These are phyloP conservation scores for Diutina ranongensis DNA, from an alignment of 1,139 yeast genomes.

Conservation along the genomic window DNA sequence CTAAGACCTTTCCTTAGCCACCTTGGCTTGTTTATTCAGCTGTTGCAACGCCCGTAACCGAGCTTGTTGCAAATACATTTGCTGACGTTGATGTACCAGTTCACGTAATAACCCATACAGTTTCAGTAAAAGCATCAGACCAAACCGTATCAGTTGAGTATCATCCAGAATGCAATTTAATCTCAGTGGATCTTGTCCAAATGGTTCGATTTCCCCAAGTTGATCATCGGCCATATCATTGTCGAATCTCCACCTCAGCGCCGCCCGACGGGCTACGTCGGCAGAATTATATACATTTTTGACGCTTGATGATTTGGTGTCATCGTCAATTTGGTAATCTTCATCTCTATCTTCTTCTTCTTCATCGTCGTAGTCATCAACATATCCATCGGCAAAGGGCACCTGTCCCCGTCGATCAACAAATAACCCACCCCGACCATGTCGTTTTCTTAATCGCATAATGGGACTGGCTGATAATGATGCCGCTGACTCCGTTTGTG, in stretches of 20 bases:
- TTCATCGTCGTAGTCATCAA: conserved; percentile 16
- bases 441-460: conserved; percentile 60
- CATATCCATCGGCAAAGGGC: conserved; percentile 21
- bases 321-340: too few species aligned
- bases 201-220: conserved; percentile 38
- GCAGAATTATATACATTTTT: conserved; percentile 41
- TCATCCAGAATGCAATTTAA: conserved; percentile 76
- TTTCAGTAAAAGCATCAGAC: conserved; percentile 80
- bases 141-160: conserved; percentile 83
- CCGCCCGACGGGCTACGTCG: conserved; percentile 44
- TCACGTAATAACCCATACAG: conserved; percentile 62
- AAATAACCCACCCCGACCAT: conserved; percentile 61
- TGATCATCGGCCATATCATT: conserved; percentile 42
- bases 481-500: not conserved
- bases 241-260: conserved; percentile 71
- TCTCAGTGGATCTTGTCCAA: conserved; percentile 54
- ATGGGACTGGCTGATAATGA: conserved; percentile 38
- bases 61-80: conserved; percentile 31
- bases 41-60: conserved; percentile 11
- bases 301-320: not conserved
- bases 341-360: conserved; percentile 11
- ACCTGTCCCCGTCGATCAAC: conserved; percentile 54
- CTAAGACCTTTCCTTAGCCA: not conserved
- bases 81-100: conserved; percentile 33
- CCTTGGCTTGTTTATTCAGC: conserved; percentile 7